A percentile compares a stretch with the other conserved stretches of the same genome.
phyloP scores from a whole-genome alignment of 176 grass and related monocot species.

The Oryza longistaminata region DNA sequence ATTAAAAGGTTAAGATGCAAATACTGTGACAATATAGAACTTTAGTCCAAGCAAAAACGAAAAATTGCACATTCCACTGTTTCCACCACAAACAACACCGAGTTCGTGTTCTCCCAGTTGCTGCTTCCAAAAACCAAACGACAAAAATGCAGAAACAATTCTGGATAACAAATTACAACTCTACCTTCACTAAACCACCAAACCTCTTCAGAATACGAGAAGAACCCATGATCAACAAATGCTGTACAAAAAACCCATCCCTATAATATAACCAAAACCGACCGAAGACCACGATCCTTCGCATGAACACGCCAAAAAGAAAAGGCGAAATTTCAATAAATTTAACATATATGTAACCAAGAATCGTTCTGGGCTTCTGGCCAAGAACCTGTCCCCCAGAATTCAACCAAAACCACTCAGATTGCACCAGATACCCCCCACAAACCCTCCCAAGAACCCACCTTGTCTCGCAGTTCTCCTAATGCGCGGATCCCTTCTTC shows the following conservation, averaged over 20 bases:
- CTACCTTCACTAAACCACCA: not conserved
- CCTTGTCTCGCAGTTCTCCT: not conserved
- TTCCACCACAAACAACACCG: not conserved
- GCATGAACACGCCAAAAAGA: not conserved
- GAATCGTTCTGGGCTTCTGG: not conserved
- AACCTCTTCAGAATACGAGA: not conserved
- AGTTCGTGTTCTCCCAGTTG: not conserved
- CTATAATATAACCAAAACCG: slow-evolving; percentile 13
- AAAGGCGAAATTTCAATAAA: not conserved
- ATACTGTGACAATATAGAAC: not conserved
- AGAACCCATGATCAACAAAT: not conserved
- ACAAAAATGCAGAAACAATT: not conserved
- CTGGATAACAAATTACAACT: not conserved
- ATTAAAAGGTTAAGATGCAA: not conserved
- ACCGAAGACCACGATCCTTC: not conserved
- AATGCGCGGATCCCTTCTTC: slow-evolving; percentile 21
- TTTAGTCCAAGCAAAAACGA: not conserved
- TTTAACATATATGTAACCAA: not conserved
- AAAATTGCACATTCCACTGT: not conserved
- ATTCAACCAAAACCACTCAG: not conserved
- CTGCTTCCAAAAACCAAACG: slow-evolving; percentile 1
- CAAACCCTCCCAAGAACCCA: not conserved
- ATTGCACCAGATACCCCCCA: not conserved
- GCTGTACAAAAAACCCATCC: not conserved
- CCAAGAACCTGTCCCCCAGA: not conserved